Conservation (phyloP, 305 asterid genomes). For the Ilex paraguariensis region DNA sequence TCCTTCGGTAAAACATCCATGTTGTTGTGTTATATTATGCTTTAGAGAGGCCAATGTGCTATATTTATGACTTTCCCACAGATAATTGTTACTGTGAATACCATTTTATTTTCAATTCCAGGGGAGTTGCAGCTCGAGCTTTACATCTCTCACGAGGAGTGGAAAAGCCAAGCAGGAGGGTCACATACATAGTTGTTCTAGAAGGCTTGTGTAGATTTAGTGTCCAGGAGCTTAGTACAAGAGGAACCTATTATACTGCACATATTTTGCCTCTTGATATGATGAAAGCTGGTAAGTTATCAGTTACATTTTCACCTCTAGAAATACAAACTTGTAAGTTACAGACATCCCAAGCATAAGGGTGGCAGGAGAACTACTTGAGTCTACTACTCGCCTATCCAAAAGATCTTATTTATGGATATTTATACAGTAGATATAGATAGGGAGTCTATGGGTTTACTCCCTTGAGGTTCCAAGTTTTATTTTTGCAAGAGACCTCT, state of each 20-base stretch:
- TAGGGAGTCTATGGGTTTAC: too few relatives aligned
- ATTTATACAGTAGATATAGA: too few relatives aligned
- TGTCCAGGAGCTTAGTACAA: conserved; percentile 94
- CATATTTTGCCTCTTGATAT: conserved; percentile 86
- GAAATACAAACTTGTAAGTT: too few relatives aligned
- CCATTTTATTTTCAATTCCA: conserved; percentile 8
- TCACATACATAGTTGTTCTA: conserved; percentile 93
- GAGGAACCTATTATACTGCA: conserved; percentile 95
- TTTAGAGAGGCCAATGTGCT: neutral
- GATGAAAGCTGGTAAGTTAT: conserved; percentile 70
- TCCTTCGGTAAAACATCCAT: neutral
- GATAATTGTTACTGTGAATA: neutral
- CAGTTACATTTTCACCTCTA: neutral
- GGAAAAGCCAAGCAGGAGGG: conserved; percentile 99
- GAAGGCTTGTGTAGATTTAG: conserved; percentile 95
- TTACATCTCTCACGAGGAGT: conserved; percentile 97
- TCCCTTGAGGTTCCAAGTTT: too few relatives aligned
- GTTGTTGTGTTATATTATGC: neutral
- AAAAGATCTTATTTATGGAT: too few relatives aligned
- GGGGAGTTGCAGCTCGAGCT: conserved; percentile 95
- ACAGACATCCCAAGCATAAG: too few relatives aligned
- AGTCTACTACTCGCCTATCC: too few relatives aligned
- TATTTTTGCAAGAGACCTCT: too few relatives aligned
- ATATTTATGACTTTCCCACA: too few relatives aligned
- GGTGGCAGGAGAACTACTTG: too few relatives aligned